These are phyloP conservation scores for Chenopodium quinoa DNA, from an alignment of 148 eudicot genomes.

Conservation along the genomic window DNA sequence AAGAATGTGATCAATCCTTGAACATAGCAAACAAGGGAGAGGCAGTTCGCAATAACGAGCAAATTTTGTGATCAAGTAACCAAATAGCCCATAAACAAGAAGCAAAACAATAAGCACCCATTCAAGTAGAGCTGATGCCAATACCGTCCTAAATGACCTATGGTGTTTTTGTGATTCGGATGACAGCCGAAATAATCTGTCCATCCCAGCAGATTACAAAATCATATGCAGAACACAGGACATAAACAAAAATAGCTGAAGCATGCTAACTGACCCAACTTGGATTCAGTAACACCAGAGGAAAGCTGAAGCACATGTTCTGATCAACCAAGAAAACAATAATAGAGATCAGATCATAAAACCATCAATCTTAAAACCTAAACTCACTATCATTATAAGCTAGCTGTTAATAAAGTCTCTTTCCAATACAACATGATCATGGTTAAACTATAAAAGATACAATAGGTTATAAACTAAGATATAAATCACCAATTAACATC, in stretches of 20 bases:
- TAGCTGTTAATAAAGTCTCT: background rate
- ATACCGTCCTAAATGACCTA: slow-evolving; percentile 31
- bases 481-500: slow-evolving; percentile 1
- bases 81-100: slow-evolving; percentile 60
- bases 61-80: slow-evolving; percentile 67
- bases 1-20: slow-evolving; percentile 79
- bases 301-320: slow-evolving; percentile 15
- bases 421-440: background rate
- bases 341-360: slow-evolving; percentile 10
- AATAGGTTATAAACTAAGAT: background rate
- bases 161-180: slow-evolving; percentile 28
- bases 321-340: slow-evolving; percentile 6
- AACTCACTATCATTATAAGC: background rate
- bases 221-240: slow-evolving; percentile 25
- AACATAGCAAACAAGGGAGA: slow-evolving; percentile 83
- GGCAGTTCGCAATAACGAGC: slow-evolving; percentile 65
- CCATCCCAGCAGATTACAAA: slow-evolving; percentile 39
- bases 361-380: background rate
- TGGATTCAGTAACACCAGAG: background rate
- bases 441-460: background rate
- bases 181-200: slow-evolving; percentile 33
- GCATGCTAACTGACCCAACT: background rate
- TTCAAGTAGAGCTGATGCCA: slow-evolving; percentile 69
- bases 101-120: slow-evolving; percentile 74
- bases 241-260: background rate